Evolutionary conservation across 495 filamentous ascomycete genomes (phyloP).

Genomic region (Penicillium manginii): DNA sequence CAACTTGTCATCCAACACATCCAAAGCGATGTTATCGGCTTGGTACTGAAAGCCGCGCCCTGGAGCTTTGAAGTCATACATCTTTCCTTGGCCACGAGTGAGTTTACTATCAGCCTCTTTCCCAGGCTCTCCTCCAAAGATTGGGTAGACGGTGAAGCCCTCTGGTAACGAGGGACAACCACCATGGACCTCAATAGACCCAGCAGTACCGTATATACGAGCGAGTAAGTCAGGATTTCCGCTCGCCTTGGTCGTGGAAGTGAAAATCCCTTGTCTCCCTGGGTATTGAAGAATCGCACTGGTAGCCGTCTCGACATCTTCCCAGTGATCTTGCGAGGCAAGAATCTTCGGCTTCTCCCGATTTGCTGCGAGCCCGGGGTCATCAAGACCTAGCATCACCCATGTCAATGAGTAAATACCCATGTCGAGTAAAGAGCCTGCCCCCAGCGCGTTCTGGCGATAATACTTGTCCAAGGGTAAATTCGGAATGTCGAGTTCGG

Average conservation of each 20-base stretch:
- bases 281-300: constrained; percentile 23
- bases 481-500: constrained; percentile 12
- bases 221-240: constrained; percentile 16
- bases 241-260: constrained; percentile 19
- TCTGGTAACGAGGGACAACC: constrained; percentile 20
- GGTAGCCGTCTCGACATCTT: constrained; percentile 26
- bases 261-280: constrained; percentile 25
- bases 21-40: constrained; percentile 26
- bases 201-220: constrained; percentile 24
- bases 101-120: constrained; percentile 4
- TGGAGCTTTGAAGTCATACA: constrained; percentile 13
- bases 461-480: constrained; percentile 12
- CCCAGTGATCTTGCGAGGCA: constrained; percentile 21
- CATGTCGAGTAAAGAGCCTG: constrained; percentile 25
- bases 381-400: constrained; percentile 21
- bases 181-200: constrained; percentile 26
- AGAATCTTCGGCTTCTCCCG: constrained; percentile 16
- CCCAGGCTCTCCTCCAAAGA: not conserved
- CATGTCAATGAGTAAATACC: constrained; percentile 33
- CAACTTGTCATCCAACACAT: constrained; percentile 21
- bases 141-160: constrained; percentile 26
- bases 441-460: constrained; percentile 15
- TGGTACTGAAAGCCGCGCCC: constrained; percentile 26
- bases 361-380: constrained; percentile 1
- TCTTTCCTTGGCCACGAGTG: constrained; percentile 9